Conservation (phyloP, 768 basidiomycete species). For the Leccinum sublutescens region DNA sequence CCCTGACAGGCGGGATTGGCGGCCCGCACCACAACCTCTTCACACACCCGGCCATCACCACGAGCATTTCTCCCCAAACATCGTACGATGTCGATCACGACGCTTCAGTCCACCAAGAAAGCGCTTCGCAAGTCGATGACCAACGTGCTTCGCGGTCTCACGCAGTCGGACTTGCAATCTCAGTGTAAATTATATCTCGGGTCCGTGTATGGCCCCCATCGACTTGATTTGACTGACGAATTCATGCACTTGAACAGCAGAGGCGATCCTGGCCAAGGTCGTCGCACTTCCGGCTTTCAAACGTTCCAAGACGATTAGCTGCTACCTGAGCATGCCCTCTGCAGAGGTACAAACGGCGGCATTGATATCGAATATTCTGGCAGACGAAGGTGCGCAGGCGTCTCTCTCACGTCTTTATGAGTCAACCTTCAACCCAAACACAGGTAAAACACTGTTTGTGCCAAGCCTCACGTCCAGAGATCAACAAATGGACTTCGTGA, state of each 20-base stretch:
- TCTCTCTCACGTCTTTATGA: neutral
- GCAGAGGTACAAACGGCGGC: slow-evolving; percentile 63
- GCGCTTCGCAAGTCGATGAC: slow-evolving; percentile 52
- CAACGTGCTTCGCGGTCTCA: slow-evolving; percentile 43
- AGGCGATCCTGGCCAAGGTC: slow-evolving; percentile 45
- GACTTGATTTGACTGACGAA: slow-evolving; percentile 3
- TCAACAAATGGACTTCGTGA: slow-evolving; percentile 62
- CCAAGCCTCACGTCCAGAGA: slow-evolving; percentile 56
- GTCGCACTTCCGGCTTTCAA: slow-evolving; percentile 52
- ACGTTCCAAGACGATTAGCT: slow-evolving; percentile 53
- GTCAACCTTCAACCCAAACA: neutral
- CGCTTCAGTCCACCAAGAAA: slow-evolving; percentile 45
- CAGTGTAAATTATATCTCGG: slow-evolving; percentile 49
- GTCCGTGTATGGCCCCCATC: neutral
- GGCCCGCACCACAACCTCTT: neutral
- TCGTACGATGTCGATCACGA: slow-evolving; percentile 28
- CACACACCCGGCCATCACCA: slow-evolving; percentile 1
- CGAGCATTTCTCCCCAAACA: neutral
- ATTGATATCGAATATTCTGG: slow-evolving; percentile 52
- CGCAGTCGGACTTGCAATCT: slow-evolving; percentile 44
- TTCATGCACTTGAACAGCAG: slow-evolving; percentile 16
- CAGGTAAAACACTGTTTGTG: slow-evolving; percentile 68
- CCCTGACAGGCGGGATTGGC: neutral
- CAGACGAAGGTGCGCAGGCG: slow-evolving; percentile 43
- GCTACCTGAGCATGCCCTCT: slow-evolving; percentile 78